Evolutionary conservation across 2,329 filamentous ascomycete genomes (phyloP), one percentile per base, ranked within the genome.

Genomic region (Curvularia lunata): DNA sequence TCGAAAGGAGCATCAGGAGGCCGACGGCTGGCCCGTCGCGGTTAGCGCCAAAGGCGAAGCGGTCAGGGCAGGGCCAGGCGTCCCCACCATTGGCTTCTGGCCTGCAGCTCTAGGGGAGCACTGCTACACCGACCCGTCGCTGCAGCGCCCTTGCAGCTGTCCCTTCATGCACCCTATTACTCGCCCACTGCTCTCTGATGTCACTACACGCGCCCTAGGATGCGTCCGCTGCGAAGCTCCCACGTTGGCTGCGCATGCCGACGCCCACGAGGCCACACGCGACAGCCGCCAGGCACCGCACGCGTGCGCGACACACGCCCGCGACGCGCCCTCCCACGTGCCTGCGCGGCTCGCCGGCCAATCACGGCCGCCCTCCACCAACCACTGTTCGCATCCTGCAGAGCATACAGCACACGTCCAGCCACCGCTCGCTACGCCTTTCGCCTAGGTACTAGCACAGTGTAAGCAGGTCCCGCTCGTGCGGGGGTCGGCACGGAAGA

Each of bases 1-100:
- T 54, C 48, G 58, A 60, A 56, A 58, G 63, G 63, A 65, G 63
- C 61, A 62, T 64, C 56, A 50, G 63, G 63, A 65, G 63, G 63
- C 53, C 61, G 54, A 41, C 55, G 53, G 43, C 56, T 57, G 61
- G 59, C 51, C 48, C 18, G 41, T 37, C 19, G 23, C 34, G 42
- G 46, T 50, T 56, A 58, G 43, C 51, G 37, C 40, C n/a, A 52
- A 57, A 57, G 45, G 52, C 56, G 51, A 57, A 58, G 46, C 48
- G 45, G 54, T 43, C 47, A 34, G 30, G 50, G n/a, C 50, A 52
- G 50, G 50, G 37, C 43, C 48, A 34, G 55, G 57, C 54, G 60
- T 58, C 56, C 56, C 59, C 54, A 32, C 41, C 41, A 48, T 48
- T 48, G 45, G 45, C 28, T 32, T 30, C 43, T 46, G 48, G 57